Conservation (phyloP, 2,329 filamentous ascomycete genomes). For the Hypoxylon sp. region DNA sequence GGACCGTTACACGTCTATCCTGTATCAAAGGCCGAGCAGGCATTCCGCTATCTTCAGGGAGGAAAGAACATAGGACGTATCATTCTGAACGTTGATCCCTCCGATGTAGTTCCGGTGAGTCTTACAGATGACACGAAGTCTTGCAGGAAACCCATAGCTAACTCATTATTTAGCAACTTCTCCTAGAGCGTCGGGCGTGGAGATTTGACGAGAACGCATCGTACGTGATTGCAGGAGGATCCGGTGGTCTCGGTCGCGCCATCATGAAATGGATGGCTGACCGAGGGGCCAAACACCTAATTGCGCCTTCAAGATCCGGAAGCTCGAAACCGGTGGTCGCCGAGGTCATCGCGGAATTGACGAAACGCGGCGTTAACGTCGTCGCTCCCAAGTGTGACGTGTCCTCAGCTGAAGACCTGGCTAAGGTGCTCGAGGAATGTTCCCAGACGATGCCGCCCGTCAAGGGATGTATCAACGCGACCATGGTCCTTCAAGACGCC, state of each 20-base stretch:
- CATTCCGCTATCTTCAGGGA: slow-evolving; percentile 46
- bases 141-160: neutral
- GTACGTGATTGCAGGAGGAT: slow-evolving; percentile 50
- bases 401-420: slow-evolving; percentile 34
- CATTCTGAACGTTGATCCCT: slow-evolving; percentile 41
- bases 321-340: slow-evolving; percentile 35
- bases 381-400: slow-evolving; percentile 45
- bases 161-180: slow-evolving; percentile 39
- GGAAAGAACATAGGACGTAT: slow-evolving; percentile 46
- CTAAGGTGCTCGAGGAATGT: slow-evolving; percentile 35
- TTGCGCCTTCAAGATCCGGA: slow-evolving; percentile 46
- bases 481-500: slow-evolving; percentile 57
- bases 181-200: slow-evolving; percentile 43
- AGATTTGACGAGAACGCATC: slow-evolving; percentile 47
- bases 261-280: slow-evolving; percentile 48
- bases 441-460: slow-evolving; percentile 51
- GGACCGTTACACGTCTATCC: slow-evolving; percentile 44
- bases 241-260: slow-evolving; percentile 49
- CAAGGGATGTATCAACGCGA: slow-evolving; percentile 58
- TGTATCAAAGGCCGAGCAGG: slow-evolving; percentile 42
- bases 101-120: slow-evolving; percentile 49
- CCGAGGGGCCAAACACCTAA: slow-evolving; percentile 45
- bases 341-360: slow-evolving; percentile 40
- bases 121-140: neutral
- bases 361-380: slow-evolving; percentile 31